These are phyloP conservation scores for Flueggea neowawraea DNA, from an alignment of 441 rosid species.

Conservation along the genomic window DNA sequence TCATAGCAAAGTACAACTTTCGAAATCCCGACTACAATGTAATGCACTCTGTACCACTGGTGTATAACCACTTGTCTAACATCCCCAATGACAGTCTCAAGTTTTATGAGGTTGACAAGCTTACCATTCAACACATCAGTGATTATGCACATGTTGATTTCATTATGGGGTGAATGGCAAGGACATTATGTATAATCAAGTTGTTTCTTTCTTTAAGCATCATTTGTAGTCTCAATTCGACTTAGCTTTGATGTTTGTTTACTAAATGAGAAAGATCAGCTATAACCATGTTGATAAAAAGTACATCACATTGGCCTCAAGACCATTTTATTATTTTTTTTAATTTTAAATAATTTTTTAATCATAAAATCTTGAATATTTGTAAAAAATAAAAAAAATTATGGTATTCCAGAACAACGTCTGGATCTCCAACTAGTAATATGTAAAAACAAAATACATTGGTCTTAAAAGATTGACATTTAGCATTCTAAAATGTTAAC, in stretches of 20 bases:
- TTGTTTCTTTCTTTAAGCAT: constrained; percentile 47
- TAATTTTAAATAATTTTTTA: no score
- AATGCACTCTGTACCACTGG: constrained; percentile 78
- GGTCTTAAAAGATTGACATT: no score
- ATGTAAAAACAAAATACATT: no score
- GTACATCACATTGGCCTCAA: no score
- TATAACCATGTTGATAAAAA: background rate
- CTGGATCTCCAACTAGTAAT: no score
- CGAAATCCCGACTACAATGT: constrained; percentile 39
- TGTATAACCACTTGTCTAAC: constrained; percentile 75
- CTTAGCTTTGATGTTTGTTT: no score
- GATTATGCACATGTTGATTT: constrained; percentile 87
- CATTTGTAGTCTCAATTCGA: constrained; percentile 5
- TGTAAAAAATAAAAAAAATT: no score
- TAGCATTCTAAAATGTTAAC: no score
- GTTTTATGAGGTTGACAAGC: constrained; percentile 63
- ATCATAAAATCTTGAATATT: no score
- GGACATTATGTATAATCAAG: constrained; percentile 60
- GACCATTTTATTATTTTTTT: no score
- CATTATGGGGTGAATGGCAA: constrained; percentile 84
- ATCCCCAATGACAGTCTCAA: constrained; percentile 60
- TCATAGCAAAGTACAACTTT: constrained; percentile 65
- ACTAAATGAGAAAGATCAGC: background rate
- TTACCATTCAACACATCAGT: constrained; percentile 51
- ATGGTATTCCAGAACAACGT: no score